Percentiles rank a stretch among this genome's conserved stretches.
These are phyloP conservation scores for Mycena chlorophos DNA, from an alignment of 768 basidiomycete genomes.

Conservation along the genomic window DNA sequence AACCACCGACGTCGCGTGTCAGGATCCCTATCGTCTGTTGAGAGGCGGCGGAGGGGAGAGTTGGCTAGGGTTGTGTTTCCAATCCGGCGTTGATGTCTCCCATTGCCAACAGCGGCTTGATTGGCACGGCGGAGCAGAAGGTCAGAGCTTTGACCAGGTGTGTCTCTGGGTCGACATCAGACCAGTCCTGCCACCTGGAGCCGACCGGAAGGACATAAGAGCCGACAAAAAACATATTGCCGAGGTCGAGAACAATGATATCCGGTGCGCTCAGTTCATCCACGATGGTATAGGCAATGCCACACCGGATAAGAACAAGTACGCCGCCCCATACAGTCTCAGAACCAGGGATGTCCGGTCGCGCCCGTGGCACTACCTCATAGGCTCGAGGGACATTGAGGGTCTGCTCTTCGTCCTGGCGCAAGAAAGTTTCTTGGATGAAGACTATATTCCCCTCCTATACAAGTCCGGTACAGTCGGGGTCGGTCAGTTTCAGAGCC, in stretches of 20 bases:
- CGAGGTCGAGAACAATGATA: not conserved
- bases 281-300: not conserved
- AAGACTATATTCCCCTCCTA: not conserved
- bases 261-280: not conserved
- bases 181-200: not conserved
- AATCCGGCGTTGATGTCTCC: constrained; percentile 1
- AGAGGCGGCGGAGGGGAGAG: not conserved
- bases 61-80: not conserved
- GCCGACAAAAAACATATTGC: not conserved
- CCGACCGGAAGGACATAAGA: not conserved
- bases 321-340: not conserved
- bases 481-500: constrained; percentile 2
- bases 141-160: not conserved
- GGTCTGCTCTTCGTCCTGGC: not conserved
- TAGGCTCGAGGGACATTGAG: not conserved
- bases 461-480: not conserved
- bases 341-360: not conserved
- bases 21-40: not conserved
- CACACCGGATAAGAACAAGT: not conserved
- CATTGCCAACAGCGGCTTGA: not conserved
- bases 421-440: constrained; percentile 6
- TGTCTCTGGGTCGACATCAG: not conserved
- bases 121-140: not conserved
- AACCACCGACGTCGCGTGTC: constrained; percentile 4
- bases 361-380: not conserved